These are phyloP conservation scores for Colletotrichum graminicola DNA, from an alignment of 2,329 filamentous ascomycete genomes.

Conservation along the genomic window DNA sequence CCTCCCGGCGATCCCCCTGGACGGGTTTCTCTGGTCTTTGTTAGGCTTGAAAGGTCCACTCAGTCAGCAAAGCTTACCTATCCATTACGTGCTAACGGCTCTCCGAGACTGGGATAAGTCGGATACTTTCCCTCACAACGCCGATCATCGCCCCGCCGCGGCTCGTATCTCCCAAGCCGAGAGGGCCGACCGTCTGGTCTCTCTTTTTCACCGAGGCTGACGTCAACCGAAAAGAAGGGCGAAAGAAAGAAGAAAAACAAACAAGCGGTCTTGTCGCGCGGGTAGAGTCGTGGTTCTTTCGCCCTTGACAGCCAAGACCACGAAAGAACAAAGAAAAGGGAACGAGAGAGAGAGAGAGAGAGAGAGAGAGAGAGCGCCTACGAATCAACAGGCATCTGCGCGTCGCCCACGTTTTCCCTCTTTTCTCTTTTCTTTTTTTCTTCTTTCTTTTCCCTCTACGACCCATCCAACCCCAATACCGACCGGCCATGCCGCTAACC, in stretches of 20 bases:
- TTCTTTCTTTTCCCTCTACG: too few species aligned
- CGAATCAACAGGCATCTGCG: not conserved
- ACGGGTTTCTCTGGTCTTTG: not conserved
- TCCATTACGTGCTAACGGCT: constrained; percentile 17
- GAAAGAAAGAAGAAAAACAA: not conserved
- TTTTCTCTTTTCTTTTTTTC: too few species aligned
- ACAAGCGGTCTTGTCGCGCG: not conserved
- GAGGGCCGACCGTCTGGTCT: not conserved
- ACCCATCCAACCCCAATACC: not conserved
- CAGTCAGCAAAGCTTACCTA: not conserved
- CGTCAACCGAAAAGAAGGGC: not conserved
- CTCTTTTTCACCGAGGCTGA: not conserved
- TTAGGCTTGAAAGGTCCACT: not conserved
- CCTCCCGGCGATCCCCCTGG: not conserved
- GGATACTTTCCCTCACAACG: constrained; percentile 2
- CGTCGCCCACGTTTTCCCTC: not conserved
- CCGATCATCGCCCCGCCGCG: constrained; percentile 20
- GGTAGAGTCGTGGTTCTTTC: not conserved
- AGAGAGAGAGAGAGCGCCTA: not conserved
- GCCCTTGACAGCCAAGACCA: too few species aligned
- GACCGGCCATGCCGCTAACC: constrained; percentile 7
- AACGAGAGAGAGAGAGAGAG: too few species aligned
- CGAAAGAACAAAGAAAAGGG: not conserved
- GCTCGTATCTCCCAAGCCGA: constrained; percentile 15
- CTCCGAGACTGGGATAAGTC: not conserved